Base-by-base conservation (phyloP, 495 filamentous ascomycete species). In the Penicillium paradoxum region DNA sequence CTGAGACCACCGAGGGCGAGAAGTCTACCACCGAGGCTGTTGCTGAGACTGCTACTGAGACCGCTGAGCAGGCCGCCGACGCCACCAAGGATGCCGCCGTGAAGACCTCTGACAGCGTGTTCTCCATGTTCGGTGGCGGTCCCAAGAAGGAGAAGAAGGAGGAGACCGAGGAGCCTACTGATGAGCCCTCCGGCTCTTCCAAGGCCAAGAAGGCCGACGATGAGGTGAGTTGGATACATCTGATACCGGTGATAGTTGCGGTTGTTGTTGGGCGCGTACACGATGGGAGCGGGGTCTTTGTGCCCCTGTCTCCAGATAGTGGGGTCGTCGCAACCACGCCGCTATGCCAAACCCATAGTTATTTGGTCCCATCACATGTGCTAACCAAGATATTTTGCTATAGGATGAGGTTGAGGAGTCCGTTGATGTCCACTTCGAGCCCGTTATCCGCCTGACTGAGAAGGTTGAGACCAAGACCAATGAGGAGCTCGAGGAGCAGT, bases 391-490 rank as follows among this genome's bases (percentile, higher is more conserved):
- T 40, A n/a, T 25, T 45, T 36, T 21, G 14, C 30, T 45, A 14
- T 51, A 79, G 58, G 85, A 84, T 39, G 90, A 88, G 60, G 78
- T 82, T 37, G 84, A 85, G 53, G 88, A 95, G 64, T 90, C 88
- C 39, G 87, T 88, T 41, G 91, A 97, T 53, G 89, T 96, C 55
- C 86, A 97, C 75, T 98, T 97, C 76, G 90, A 96, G 77, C 93
- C 93, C 48, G 89, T 98, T 55, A 88, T 95, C 66, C 89, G 80
- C 70, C 79, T 99, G 64, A 96, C 91, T 42, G 89, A 97, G 79
- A 91, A 93, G 77, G 87, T 97, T 46, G 91, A 96, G 66, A 87
- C 83, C 63, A 96, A 96, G 82, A 97, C 93, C 73, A 93, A 97
- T 73, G 95, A 99, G 76, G 95, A 99, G 80, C 83, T 87, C 44